Base-by-base conservation (phyloP, 208 protist genomes). In the Leishmania tropica region DNA sequence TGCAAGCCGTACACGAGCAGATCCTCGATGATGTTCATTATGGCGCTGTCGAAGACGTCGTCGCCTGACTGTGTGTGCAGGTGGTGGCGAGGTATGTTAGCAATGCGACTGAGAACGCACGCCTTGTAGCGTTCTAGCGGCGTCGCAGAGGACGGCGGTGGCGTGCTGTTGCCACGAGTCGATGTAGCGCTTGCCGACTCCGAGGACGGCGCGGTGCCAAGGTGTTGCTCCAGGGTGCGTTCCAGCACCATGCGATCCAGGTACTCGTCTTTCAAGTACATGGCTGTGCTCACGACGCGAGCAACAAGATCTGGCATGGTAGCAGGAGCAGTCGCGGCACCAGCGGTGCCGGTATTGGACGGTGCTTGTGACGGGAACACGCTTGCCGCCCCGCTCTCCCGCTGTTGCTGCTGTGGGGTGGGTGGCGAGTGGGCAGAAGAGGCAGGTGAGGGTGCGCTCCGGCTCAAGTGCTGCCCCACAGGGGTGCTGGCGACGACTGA, bases 241-340 rank as follows among this genome's bases (percentile, higher is more conserved):
- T 94, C 86, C 70, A 97, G 65, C 58, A 96, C 88, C 88, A 97
- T 89, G 11, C 93, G 91, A 40, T 97, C 94, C 76, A 97, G 84
- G 80, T 97, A 97, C 70, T 97, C 94, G 80, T 97, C 94, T 76
- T 97, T 97, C 35, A 96, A 56, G 78, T 90, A 92, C 37, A 95
- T 86, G 17, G 88, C 92, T 0, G 90, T 85, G 53, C 87, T 90
- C 35, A 95, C 73, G 6, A 95, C 87, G 35, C 94, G 91, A 19
- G 89, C 88, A 10, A 93, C 91, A 4, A 97, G 86, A 80, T 95
- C 85, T 2, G 92, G 90, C 31, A 95, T 75, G 21, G 17, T 28
- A 7, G 77, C n/a, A 17, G 77, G 60, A 40, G 77, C n/a, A 35
- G 76, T 24, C 17, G 75, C 35, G 1, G 62, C 24, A 53, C 2